Evolutionary conservation across 2,329 filamentous ascomycete genomes (phyloP), one percentile per base, ranked within the genome.

Genomic region (Penicillium olsonii): DNA sequence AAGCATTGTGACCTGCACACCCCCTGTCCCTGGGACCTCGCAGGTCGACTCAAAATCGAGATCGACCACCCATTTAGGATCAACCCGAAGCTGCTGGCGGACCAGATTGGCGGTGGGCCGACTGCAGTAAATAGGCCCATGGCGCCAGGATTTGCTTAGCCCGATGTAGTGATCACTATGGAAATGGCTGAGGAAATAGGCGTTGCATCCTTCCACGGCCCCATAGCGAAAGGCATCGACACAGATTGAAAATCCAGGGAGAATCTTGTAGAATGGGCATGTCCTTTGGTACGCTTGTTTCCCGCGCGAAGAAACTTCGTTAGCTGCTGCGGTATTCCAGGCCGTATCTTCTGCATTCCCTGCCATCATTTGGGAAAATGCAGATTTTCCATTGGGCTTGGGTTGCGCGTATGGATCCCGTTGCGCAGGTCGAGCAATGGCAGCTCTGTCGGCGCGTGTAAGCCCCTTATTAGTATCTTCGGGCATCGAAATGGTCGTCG

Each of bases 91-190:
- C 69, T 96, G 92, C 61, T 88, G 88, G 53, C 87, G 85, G 27
- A 97, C 90, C 2, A 99, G 79, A 62, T 95, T 95, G 1, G 83
- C 94, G 0, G 94, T 99, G 12, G 96, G 88, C 59, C 85, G 87
- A 66, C 92, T 97, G 75, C 94, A 97, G 65, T 96, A 99, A 41
- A 99, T 97, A 0, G 92, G 92, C 0, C 94, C 94, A 67, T 99
- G 92, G 33, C 78, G 84, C 94, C 94, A 99, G 26, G 80, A 90
- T 7, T 88, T 84, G 10, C 90, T 94, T 10, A 99, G 75, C 2
- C 94, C 94, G 27, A 96, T 85, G 62, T 99, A 99, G 67, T 99
- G 94, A 67, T 99, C 94, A 63, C 91, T 96, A 70, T 99, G 94
- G 60, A 97, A 99, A 67, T 99, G 94, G 61, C 92, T 96, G 10